A percentile compares a stretch with the other conserved stretches of the same genome.
These are phyloP conservation scores for Smallanthus sonchifolius DNA, from an alignment of 129 eudicot genomes.

Conservation along the genomic window DNA sequence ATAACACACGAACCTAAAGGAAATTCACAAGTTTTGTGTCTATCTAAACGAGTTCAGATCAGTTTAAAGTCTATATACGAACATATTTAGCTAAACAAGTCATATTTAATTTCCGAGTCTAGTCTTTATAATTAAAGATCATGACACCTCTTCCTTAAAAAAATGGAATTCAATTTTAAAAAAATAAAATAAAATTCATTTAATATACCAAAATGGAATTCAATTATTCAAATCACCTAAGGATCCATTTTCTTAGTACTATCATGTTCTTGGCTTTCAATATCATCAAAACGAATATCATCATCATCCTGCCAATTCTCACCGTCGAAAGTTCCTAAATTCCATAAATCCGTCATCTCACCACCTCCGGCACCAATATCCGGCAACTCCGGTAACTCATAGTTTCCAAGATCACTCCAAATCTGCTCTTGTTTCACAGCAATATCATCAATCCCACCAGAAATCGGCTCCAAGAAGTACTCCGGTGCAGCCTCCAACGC, in stretches of 20 bases:
- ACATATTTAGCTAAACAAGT: too few species aligned
- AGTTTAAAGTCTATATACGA: too few species aligned
- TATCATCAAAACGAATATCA: conserved; percentile 33
- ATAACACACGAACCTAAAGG: too few species aligned
- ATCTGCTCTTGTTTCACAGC: conserved; percentile 41
- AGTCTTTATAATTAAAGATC: too few species aligned
- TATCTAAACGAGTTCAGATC: too few species aligned
- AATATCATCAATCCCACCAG: conserved; percentile 33
- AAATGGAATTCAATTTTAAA: too few species aligned
- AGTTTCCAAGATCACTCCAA: conserved; percentile 54
- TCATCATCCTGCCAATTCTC: conserved; percentile 36
- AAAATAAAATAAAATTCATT: background rate
- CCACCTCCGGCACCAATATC: conserved; percentile 29
- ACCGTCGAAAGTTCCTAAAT: conserved; percentile 43
- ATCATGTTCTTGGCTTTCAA: background rate
- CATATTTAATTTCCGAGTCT: too few species aligned
- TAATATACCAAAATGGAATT: background rate
- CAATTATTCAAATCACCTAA: background rate
- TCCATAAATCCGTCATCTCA: conserved; percentile 54
- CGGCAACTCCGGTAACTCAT: conserved; percentile 40
- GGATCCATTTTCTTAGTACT: conserved; percentile 7
- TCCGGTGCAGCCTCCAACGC: conserved; percentile 32
- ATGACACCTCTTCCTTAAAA: too few species aligned
- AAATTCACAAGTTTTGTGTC: too few species aligned
- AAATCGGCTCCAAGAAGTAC: conserved; percentile 28